Evolutionary conservation across 1,284 basidiomycete genomes (phyloP).

Genomic region (Hortiboletus rubellus): DNA sequence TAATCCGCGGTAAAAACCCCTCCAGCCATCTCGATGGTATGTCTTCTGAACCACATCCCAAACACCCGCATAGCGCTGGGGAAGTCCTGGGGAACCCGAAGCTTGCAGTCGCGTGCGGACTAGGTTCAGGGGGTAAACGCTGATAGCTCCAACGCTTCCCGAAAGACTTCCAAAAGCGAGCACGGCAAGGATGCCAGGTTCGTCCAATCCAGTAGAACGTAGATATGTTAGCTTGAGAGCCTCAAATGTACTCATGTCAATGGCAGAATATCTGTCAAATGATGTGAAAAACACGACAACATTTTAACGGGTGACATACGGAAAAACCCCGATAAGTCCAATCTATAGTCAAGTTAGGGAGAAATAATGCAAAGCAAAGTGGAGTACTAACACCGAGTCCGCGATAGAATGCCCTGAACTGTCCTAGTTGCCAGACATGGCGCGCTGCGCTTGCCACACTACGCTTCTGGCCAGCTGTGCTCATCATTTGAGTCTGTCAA

Average conservation of each 20-base stretch:
- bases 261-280: slow-evolving; percentile 70
- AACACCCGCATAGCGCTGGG: slow-evolving; percentile 85
- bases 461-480: slow-evolving; percentile 65
- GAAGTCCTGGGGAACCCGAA: slow-evolving; percentile 91
- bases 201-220: slow-evolving; percentile 76
- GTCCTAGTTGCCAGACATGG: slow-evolving; percentile 80
- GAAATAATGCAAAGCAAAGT: slow-evolving; percentile 6
- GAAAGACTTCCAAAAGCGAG: slow-evolving; percentile 88
- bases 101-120: slow-evolving; percentile 95
- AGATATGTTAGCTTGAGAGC: slow-evolving; percentile 85
- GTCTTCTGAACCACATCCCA: slow-evolving; percentile 85
- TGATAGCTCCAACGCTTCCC: slow-evolving; percentile 89
- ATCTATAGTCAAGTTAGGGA: slow-evolving; percentile 52
- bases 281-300: not conserved
- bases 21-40: slow-evolving; percentile 84
- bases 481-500: slow-evolving; percentile 90
- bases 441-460: slow-evolving; percentile 60
- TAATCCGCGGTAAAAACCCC: slow-evolving; percentile 93
- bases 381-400: slow-evolving; percentile 74
- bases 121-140: slow-evolving; percentile 91
- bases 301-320: slow-evolving; percentile 47
- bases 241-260: slow-evolving; percentile 96
- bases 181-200: slow-evolving; percentile 80
- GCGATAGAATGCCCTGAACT: slow-evolving; percentile 85
- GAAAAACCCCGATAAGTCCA: slow-evolving; percentile 87